Base-by-base conservation (phyloP, 75 land plant genomes). In the Gnetum montanum region DNA sequence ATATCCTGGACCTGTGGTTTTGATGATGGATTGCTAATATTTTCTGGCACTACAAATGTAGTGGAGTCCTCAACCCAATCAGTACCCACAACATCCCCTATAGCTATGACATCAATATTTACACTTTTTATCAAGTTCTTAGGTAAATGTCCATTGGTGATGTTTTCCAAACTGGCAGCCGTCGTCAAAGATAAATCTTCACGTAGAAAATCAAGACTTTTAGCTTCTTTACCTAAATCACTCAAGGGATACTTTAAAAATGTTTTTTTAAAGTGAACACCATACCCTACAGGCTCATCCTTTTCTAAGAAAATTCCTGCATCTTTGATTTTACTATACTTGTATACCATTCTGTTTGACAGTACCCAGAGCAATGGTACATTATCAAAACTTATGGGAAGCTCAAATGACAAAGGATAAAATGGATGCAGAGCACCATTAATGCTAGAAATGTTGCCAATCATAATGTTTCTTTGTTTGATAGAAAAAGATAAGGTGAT, bases 171-270 rank as follows among this genome's bases (percentile, higher is more conserved):
- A 33, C 70, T 45, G 8, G 56, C 70, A 25, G 23, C 13, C 23
- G 62, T 46, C 6, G 59, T 57, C 26, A 86, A 52, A 0, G 83
- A 57, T 23, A 86, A 70, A 44, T 86, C 91, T 37, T 78, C 73
- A 3, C 60, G 22, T 16, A 86, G 70, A 49, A 46, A 19, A 44
- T 58, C 58, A 27, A 64, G 51, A 52, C 64, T 66, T 5, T 34
- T 30, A 7, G 51, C 23, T 10, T 34, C 41, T 31, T 60, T n/a
- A 6, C 49, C 36, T 1, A 47, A 52, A 40, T 71, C 64, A n/a
- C 49, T 49, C 31, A 41, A 63, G 2, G 88, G 88, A 50, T 72
- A 86, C 50, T 64, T 70, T 23, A 83, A 58, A 34, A 79, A 49
- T 19, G 84, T 70, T 43, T 69, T 70, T 67, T 72, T 73, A 38